Evolutionary conservation across 352 stramenopile genomes (phyloP).

Genomic region (Phytopythium kandeliae): DNA sequence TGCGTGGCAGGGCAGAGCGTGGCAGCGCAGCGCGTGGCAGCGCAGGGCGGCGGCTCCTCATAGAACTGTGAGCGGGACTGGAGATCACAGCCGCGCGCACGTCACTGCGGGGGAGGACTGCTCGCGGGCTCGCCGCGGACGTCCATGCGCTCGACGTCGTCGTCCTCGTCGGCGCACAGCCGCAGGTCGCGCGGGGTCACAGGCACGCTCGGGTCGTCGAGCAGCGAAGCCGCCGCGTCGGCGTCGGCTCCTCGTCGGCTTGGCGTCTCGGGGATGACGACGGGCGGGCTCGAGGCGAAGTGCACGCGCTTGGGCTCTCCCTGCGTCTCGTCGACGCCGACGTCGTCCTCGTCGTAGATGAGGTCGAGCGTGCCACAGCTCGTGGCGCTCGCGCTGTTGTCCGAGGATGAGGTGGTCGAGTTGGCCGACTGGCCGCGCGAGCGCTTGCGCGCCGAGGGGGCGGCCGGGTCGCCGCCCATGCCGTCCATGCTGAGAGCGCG

Average conservation of each 20-base stretch:
- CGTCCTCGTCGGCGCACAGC: slow-evolving; percentile 1
- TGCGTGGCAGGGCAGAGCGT: no score
- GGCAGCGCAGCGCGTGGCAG: no score
- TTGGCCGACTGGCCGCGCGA: slow-evolving; percentile 48
- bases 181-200: slow-evolving; percentile 1
- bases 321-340: slow-evolving; percentile 22
- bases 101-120: neutral
- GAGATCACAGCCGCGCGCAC: neutral
- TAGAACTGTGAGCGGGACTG: neutral
- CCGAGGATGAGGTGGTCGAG: slow-evolving; percentile 38
- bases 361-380: slow-evolving; percentile 37
- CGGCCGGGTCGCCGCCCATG: neutral
- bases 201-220: slow-evolving; percentile 1
- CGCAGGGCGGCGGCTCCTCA: neutral
- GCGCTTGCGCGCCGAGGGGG: slow-evolving; percentile 29
- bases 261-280: slow-evolving; percentile 32
- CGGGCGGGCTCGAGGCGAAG: slow-evolving; percentile 32
- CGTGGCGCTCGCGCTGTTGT: slow-evolving; percentile 34
- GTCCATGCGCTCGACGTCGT: slow-evolving; percentile 3
- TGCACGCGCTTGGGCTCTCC: slow-evolving; percentile 43
- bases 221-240: neutral
- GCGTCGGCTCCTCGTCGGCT: neutral
- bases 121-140: neutral
- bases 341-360: slow-evolving; percentile 21
- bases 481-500: slow-evolving; percentile 3